Conservation (phyloP, 1,284 basidiomycete species). For the Austroboletus olivaceoglutinosus region DNA sequence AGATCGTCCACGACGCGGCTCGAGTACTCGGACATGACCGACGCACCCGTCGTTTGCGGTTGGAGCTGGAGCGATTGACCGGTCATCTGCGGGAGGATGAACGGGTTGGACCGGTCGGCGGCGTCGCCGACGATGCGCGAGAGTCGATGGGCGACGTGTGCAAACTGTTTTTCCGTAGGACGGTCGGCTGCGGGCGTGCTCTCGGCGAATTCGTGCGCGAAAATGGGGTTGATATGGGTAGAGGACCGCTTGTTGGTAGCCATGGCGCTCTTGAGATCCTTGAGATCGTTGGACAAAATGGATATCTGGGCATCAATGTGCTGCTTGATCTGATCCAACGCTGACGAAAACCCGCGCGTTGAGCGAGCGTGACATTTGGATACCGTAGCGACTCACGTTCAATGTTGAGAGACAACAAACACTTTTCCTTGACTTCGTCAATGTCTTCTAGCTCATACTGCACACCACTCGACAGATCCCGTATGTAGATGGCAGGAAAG, state of each 20-base stretch:
- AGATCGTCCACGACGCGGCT: slow-evolving; percentile 76
- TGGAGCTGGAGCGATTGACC: slow-evolving; percentile 66
- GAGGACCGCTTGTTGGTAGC: slow-evolving; percentile 47
- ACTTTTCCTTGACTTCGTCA: slow-evolving; percentile 88
- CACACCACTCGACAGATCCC: slow-evolving; percentile 87
- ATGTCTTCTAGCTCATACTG: slow-evolving; percentile 96
- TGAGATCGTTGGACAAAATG: slow-evolving; percentile 84
- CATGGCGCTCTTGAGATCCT: slow-evolving; percentile 79
- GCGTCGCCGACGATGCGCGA: slow-evolving; percentile 56
- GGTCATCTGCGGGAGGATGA: slow-evolving; percentile 59
- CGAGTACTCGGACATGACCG: slow-evolving; percentile 69
- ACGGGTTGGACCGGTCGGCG: slow-evolving; percentile 32
- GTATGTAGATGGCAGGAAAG: slow-evolving; percentile 95
- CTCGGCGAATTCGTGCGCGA: slow-evolving; percentile 56
- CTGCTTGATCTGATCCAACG: slow-evolving; percentile 97
- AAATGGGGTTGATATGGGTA: slow-evolving; percentile 40
- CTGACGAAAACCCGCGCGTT: slow-evolving; percentile 41
- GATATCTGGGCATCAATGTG: slow-evolving; percentile 93
- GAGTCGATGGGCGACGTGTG: slow-evolving; percentile 64
- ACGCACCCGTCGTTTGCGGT: slow-evolving; percentile 72
- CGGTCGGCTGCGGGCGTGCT: slow-evolving; percentile 56
- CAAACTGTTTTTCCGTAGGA: slow-evolving; percentile 74
- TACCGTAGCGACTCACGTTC: slow-evolving; percentile 72
- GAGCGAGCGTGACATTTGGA: slow-evolving; percentile 2
- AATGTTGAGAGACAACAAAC: slow-evolving; percentile 89